Evolutionary conservation across 2,329 filamentous ascomycete genomes (phyloP).

Genomic region (Fusarium multiceps): DNA sequence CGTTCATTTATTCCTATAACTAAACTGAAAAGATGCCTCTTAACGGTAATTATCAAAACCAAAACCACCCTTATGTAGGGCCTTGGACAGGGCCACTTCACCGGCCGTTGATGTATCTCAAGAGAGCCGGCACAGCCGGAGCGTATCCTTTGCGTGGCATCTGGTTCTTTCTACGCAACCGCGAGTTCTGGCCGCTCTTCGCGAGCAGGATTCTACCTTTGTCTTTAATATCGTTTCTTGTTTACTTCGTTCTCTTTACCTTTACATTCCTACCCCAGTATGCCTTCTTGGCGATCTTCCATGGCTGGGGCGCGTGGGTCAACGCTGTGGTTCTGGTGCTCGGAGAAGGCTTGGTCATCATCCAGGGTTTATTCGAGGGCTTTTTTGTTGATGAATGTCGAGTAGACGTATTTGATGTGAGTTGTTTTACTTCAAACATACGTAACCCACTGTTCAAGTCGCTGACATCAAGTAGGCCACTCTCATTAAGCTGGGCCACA

Average conservation of each 20-base stretch:
- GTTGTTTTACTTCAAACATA: constrained; percentile 37
- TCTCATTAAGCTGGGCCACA: constrained; percentile 78
- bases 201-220: constrained; percentile 81
- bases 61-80: constrained; percentile 28
- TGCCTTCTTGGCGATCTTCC: constrained; percentile 89
- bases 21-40: constrained; percentile 33
- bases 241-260: constrained; percentile 87
- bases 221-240: constrained; percentile 81
- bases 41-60: constrained; percentile 15
- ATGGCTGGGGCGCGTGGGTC: constrained; percentile 87
- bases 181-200: constrained; percentile 85
- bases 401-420: constrained; percentile 86
- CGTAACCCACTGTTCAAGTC: neutral
- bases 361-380: constrained; percentile 77
- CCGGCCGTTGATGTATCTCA: constrained; percentile 56
- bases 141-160: constrained; percentile 77
- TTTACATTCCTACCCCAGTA: constrained; percentile 92
- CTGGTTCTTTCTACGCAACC: constrained; percentile 81
- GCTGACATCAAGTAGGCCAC: constrained; percentile 63
- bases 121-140: constrained; percentile 58
- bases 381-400: constrained; percentile 84
- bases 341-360: constrained; percentile 81
- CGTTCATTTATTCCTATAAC: neutral
- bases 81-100: constrained; percentile 44
- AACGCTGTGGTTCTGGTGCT: constrained; percentile 89